These are phyloP conservation scores for Trichosporon sp. DNA, from an alignment of 1,284 basidiomycete species.

Conservation along the genomic window DNA sequence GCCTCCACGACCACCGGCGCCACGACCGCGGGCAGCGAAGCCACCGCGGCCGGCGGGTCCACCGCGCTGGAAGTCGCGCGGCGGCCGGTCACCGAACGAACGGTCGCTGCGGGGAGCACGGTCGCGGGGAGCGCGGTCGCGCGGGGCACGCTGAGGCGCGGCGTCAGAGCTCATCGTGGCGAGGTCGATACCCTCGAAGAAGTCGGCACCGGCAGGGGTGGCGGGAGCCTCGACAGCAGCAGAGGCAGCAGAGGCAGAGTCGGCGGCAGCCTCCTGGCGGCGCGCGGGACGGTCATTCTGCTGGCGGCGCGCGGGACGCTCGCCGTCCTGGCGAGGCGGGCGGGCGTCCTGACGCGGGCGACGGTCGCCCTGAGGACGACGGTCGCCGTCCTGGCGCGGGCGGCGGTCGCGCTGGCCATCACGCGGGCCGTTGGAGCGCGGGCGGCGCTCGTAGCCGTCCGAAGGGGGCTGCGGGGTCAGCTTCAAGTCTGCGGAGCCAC, in stretches of 20 bases:
- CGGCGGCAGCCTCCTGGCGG: not conserved
- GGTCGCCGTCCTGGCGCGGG: conserved; percentile 2
- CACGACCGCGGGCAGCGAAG: not conserved
- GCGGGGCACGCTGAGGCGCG: not conserved
- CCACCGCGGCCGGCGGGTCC: too few relatives aligned
- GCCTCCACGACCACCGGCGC: not conserved
- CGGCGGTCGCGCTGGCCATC: conserved; percentile 1
- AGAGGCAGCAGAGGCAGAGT: not conserved
- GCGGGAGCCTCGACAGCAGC: not conserved
- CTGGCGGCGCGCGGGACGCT: not conserved
- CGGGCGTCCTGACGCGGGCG: not conserved
- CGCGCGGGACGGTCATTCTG: not conserved
- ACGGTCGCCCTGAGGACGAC: not conserved
- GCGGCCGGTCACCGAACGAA: not conserved
- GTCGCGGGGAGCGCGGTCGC: not conserved
- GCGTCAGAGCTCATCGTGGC: not conserved
- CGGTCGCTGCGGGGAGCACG: not conserved
- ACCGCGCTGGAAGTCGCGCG: not conserved
- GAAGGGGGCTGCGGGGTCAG: not conserved
- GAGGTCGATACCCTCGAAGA: conserved; percentile 13
- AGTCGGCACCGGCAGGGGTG: not conserved
- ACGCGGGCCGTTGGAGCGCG: not conserved
- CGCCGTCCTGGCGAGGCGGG: not conserved
- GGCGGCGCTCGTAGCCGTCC: not conserved
- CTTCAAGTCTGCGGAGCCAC: not conserved